Percentiles rank a stretch among this genome's conserved stretches.
These are phyloP conservation scores for Cucumis hystrix DNA, from an alignment of 306 rosid genomes.

Conservation along the genomic window DNA sequence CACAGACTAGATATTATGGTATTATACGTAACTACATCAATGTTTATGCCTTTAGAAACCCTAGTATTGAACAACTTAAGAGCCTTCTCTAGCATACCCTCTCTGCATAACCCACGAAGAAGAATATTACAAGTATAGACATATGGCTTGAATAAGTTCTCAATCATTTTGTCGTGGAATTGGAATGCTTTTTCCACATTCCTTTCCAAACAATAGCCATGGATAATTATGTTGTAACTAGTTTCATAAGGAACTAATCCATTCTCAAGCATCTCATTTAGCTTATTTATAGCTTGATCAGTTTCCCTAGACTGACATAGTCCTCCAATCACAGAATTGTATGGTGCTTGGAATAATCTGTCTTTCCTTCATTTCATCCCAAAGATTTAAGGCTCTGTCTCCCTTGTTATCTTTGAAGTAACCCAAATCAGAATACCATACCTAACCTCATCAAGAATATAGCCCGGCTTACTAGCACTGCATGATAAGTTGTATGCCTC, in stretches of 20 bases:
- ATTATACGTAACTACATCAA: conserved; percentile 69
- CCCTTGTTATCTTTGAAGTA: conserved; percentile 45
- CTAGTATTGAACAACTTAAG: conserved; percentile 49
- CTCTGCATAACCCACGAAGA: conserved; percentile 59
- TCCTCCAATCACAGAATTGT: conserved; percentile 63
- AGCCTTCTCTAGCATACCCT: conserved; percentile 72
- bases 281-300: conserved; percentile 52
- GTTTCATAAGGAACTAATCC: conserved; percentile 65
- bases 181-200: conserved; percentile 67
- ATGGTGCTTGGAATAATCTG: conserved; percentile 46
- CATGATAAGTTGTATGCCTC: conserved; percentile 42
- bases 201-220: conserved; percentile 68
- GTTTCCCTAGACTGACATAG: conserved; percentile 54
- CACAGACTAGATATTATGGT: conserved; percentile 65
- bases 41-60: conserved; percentile 46
- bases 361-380: conserved; percentile 68
- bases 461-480: conserved; percentile 53
- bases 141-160: conserved; percentile 56
- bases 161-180: conserved; percentile 64
- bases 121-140: conserved; percentile 63
- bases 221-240: conserved; percentile 63
- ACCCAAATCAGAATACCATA: conserved; percentile 81
- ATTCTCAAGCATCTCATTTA: conserved; percentile 52
- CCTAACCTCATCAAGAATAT: conserved; percentile 67
- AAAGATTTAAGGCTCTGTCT: conserved; percentile 49